These are phyloP conservation scores for Tolypocladium tundrense DNA, from an alignment of 2,329 filamentous ascomycete genomes.

Conservation along the genomic window DNA sequence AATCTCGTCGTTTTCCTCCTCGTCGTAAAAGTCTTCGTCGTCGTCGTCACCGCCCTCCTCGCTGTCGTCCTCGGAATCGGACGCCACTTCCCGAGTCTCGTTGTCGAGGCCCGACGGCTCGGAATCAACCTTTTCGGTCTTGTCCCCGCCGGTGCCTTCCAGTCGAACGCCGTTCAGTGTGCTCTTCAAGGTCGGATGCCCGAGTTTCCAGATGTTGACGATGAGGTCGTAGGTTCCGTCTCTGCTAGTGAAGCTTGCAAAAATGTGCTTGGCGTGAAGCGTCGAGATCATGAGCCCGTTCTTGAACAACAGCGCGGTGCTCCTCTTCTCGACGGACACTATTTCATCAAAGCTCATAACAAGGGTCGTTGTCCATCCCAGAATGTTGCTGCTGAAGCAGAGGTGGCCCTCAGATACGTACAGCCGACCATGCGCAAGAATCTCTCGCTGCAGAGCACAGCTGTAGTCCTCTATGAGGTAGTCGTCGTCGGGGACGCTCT, in stretches of 20 bases:
- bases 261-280: slow-evolving; percentile 87
- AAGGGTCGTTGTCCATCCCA: slow-evolving; percentile 94
- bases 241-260: slow-evolving; percentile 87
- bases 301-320: slow-evolving; percentile 87
- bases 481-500: slow-evolving; percentile 95
- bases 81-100: slow-evolving; percentile 37
- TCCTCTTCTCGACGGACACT: slow-evolving; percentile 93
- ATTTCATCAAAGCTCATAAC: slow-evolving; percentile 99
- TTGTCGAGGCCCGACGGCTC: slow-evolving; percentile 23
- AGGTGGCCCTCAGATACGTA: slow-evolving; percentile 97
- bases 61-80: slow-evolving; percentile 49
- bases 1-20: slow-evolving; percentile 70
- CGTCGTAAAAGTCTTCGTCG: slow-evolving; percentile 67
- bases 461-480: slow-evolving; percentile 98
- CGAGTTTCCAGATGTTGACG: slow-evolving; percentile 96
- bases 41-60: slow-evolving; percentile 69
- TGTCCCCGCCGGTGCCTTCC: slow-evolving; percentile 75
- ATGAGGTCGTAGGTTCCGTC: slow-evolving; percentile 96
- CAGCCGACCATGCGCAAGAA: slow-evolving; percentile 82
- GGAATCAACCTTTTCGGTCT: slow-evolving; percentile 71
- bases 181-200: slow-evolving; percentile 83
- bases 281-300: slow-evolving; percentile 97
- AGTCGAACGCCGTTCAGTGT: slow-evolving; percentile 81
- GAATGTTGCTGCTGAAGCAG: slow-evolving; percentile 97
- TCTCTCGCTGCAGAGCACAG: slow-evolving; percentile 90